These are phyloP conservation scores for Kitagawia praeruptora DNA, from an alignment of 129 eudicot genomes.

Conservation along the genomic window DNA sequence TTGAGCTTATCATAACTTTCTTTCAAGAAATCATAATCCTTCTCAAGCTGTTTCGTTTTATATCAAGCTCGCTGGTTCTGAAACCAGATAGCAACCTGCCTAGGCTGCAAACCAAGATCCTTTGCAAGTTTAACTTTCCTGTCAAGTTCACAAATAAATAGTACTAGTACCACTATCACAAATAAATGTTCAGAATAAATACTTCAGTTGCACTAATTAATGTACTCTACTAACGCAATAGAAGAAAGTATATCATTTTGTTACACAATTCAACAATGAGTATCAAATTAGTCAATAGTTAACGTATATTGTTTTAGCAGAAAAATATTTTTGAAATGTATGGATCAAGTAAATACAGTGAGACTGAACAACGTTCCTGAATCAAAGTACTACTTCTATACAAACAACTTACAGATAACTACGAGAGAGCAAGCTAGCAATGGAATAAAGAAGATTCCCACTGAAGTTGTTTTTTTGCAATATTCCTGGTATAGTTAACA, in stretches of 20 bases:
- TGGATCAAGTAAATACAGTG: too few species aligned
- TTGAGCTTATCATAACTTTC: constrained; percentile 58
- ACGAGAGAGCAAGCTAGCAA: too few species aligned
- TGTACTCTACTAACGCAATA: neutral
- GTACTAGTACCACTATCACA: neutral
- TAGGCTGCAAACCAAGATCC: constrained; percentile 75
- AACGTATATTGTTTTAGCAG: neutral
- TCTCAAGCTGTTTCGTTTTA: constrained; percentile 75
- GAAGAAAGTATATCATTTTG: neutral
- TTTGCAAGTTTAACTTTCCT: constrained; percentile 73
- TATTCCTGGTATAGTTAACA: too few species aligned
- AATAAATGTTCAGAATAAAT: neutral
- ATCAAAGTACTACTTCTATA: too few species aligned
- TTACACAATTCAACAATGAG: neutral
- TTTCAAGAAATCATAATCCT: constrained; percentile 57
- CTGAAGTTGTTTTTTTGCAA: too few species aligned
- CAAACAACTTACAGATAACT: too few species aligned
- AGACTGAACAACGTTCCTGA: too few species aligned
- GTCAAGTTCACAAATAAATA: constrained; percentile 46
- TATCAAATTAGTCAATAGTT: neutral
- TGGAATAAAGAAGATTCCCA: too few species aligned
- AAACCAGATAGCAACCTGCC: constrained; percentile 90
- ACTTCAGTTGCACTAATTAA: neutral
- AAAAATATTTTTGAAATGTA: too few species aligned
- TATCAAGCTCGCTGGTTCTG: constrained; percentile 78